Evolutionary conservation across 2,329 filamentous ascomycete species (phyloP), one percentile per base, ranked within the genome.

Genomic region (Colletotrichum sp.): DNA sequence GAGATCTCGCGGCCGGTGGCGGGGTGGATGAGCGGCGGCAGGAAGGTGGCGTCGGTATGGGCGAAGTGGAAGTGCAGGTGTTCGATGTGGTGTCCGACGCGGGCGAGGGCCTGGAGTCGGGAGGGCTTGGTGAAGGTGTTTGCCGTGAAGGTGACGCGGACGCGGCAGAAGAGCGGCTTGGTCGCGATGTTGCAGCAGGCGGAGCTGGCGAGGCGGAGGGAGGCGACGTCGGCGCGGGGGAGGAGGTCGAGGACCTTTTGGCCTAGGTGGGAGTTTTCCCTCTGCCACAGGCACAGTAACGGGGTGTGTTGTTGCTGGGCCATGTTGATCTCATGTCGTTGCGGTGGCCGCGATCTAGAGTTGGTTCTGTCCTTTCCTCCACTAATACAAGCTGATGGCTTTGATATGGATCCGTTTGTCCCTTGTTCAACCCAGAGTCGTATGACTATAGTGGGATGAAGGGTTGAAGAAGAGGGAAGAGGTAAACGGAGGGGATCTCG

Each of bases 21-120:
- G 5, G 95, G 94, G 82, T 98, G 93, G 52, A 98, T 89, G 61
- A 98, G 90, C n/a, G 95, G 95, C 18, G 95, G 94, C 10, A 98
- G 89, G 82, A 96, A 96, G 57, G 95, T 97, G 69, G 94, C 91
- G n/a, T 91, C 86, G 7, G 92, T 92, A 85, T 98, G 95, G 32
- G 95, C 91, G 79, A 98, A 90, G 82, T 89, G 90, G 86, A 98
- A 98, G 73, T 91, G 94, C 70, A 98, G 88, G 75, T 93, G 93
- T 84, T 95, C 92, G 80, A 98, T 91, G 83, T 96, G 92, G 79
- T 93, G 92, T 73, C 95, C 96, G 80, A 98, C 93, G 76, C 94
- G 90, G 75, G 92, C 91, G 73, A 98, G 89, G 28, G 95, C 95
- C 76, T 94, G 92, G 79, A 97, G 89, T 67, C 94, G 91, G 77